phyloP scores from a whole-genome alignment of 352 stramenopile species.

The Globisporangium megalacanthum region DNA sequence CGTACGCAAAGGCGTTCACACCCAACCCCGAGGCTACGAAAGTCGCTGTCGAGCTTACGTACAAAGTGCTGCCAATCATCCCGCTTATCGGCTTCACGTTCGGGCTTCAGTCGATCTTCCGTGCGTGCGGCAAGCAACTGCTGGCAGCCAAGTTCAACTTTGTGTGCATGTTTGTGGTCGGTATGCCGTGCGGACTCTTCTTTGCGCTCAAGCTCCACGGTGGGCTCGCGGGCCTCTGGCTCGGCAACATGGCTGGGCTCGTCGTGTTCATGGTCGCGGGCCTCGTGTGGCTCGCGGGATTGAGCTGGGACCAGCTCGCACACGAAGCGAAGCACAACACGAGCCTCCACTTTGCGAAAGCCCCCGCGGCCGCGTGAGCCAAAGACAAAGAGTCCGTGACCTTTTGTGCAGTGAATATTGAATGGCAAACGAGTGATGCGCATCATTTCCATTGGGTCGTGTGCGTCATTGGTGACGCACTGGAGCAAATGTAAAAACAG shows the following conservation, averaged over 20 bases:
- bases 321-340: slow-evolving; percentile 15
- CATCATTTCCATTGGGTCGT: too few species aligned
- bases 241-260: slow-evolving; percentile 15
- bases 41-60: slow-evolving; percentile 2
- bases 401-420: too few species aligned
- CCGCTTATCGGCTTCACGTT: slow-evolving; percentile 10
- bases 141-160: slow-evolving; percentile 19
- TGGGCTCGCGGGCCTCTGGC: slow-evolving; percentile 22
- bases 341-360: slow-evolving; percentile 1
- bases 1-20: slow-evolving; percentile 16
- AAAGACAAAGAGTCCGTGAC: too few species aligned
- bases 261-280: slow-evolving; percentile 13
- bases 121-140: slow-evolving; percentile 17
- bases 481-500: too few species aligned
- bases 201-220: slow-evolving; percentile 15
- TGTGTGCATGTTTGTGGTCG: slow-evolving; percentile 16
- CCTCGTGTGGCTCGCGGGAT: slow-evolving; percentile 14
- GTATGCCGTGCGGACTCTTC: slow-evolving; percentile 14
- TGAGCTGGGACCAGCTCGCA: slow-evolving; percentile 10
- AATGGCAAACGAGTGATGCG: too few species aligned
- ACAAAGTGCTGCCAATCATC: slow-evolving; percentile 6
- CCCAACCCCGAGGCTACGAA: slow-evolving; percentile 5
- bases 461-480: too few species aligned
- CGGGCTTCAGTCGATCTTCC: slow-evolving; percentile 12
- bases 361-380: background rate